Evolutionary conservation across 163 green algal species (phyloP), one percentile per base, ranked within the genome.

Genomic region (Chlamydomonas reinhardtii): DNA sequence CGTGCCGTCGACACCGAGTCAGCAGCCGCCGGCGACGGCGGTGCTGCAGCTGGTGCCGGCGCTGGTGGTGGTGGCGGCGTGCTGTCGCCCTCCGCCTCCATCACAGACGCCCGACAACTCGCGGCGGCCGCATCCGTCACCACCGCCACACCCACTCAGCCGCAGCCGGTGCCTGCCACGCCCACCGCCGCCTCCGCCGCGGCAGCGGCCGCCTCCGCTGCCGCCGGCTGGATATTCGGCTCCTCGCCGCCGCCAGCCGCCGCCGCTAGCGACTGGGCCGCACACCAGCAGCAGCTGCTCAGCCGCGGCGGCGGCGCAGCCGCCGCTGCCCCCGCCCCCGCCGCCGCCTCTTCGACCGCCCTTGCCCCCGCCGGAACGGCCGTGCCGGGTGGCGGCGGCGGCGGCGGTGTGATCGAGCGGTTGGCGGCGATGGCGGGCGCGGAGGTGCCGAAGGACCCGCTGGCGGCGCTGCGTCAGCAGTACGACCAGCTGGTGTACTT

Each of bases 401-500:
- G 27, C 66, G 66, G 79, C 69, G 54, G 77, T 48, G n/a, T 17
- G 24, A 29, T 17, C 19, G 48, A 56, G 48, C 48, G 48, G 48
- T 17, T 56, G 48, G 48, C 48, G 48, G 48, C 48, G 5, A 56
- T 56, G 48, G 48, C 48, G 48, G 62, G 62, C 12, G 31, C 79
- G 4, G 81, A 87, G 70, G 81, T 87, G 14, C 81, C 81, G 25
- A 74, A 74, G 71, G 81, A 87, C n/a, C 70, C 81, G 71, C 31
- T 87, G 71, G 56, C 52, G 27, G 56, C 71, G 34, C 37, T 87
- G 61, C 66, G 71, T 14, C 81, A 87, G 71, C 81, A 87, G 81
- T 87, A 87, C 81, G 81, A 87, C 71, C 37, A 66, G 0, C 22
- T 87, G 71, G 56, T 87, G 59, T 80, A 68, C 54, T 81, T 87